Conservation (phyloP, 441 rosid species). For the Jatropha multifida region DNA sequence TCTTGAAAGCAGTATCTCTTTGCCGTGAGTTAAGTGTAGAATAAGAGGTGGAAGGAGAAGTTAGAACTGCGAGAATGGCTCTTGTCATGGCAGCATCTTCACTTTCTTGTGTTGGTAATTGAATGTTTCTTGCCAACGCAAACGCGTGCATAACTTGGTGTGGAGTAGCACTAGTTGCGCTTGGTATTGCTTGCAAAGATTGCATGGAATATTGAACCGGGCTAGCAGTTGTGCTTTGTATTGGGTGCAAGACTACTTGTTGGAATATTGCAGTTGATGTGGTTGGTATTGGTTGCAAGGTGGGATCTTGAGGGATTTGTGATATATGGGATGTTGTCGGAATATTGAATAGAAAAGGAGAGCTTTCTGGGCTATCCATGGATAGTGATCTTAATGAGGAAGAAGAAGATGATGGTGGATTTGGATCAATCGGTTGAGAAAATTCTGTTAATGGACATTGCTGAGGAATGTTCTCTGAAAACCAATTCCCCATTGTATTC, state of each 20-base stretch:
- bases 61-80: constrained; percentile 67
- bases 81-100: constrained; percentile 57
- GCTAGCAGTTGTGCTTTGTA: neutral
- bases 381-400: constrained; percentile 64
- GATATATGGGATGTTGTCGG: constrained; percentile 34
- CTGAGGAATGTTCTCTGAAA: constrained; percentile 47
- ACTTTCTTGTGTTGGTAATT: constrained; percentile 36
- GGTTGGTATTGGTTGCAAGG: constrained; percentile 11
- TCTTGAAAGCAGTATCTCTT: constrained; percentile 40
- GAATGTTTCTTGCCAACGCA: constrained; percentile 36
- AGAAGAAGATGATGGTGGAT: constrained; percentile 54
- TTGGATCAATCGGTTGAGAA: constrained; percentile 33
- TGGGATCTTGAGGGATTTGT: constrained; percentile 24
- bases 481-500: constrained; percentile 48
- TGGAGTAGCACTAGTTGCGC: constrained; percentile 17
- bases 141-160: constrained; percentile 37
- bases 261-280: neutral
- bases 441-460: constrained; percentile 33
- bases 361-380: constrained; percentile 58
- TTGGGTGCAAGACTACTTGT: neutral
- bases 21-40: constrained; percentile 26
- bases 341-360: constrained; percentile 48
- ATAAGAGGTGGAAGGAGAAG: constrained; percentile 46
- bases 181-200: constrained; percentile 24
- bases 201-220: constrained; percentile 11